phyloP scores from a whole-genome alignment of 768 basidiomycete species.

The Amanita subjunquillea region DNA sequence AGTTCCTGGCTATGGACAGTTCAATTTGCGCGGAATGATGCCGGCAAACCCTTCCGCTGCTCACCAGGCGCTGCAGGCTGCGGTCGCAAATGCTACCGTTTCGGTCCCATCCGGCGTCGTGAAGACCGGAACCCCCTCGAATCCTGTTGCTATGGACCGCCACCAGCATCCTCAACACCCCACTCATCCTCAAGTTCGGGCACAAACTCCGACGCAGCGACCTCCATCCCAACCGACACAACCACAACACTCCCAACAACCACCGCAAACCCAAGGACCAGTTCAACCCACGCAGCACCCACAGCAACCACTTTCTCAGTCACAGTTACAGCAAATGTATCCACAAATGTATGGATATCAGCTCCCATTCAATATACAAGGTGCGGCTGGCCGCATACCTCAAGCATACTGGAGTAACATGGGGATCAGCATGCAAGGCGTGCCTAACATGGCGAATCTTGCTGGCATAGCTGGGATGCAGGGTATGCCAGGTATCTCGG shows the following conservation, averaged over 20 bases:
- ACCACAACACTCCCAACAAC: neutral
- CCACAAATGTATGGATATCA: constrained; percentile 9
- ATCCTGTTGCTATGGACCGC: neutral
- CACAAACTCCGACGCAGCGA: neutral
- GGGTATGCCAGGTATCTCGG: neutral
- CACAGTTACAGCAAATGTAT: constrained; percentile 11
- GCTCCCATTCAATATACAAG: constrained; percentile 2
- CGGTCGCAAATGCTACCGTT: neutral
- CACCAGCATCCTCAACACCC: neutral
- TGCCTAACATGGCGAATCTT: neutral
- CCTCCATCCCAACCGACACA: neutral
- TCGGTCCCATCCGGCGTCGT: neutral
- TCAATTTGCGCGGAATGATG: constrained; percentile 5
- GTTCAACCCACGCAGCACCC: constrained; percentile 4
- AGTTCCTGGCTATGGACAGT: neutral
- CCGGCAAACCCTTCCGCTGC: neutral
- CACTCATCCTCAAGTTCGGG: neutral
- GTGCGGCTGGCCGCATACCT: neutral
- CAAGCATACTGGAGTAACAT: neutral
- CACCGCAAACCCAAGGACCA: constrained; percentile 1
- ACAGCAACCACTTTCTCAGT: constrained; percentile 9
- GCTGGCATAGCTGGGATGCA: neutral
- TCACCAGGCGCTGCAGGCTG: constrained; percentile 2
- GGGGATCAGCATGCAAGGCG: neutral
- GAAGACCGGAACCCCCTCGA: neutral